These are phyloP conservation scores for Psilocybe sp. DNA, from an alignment of 768 basidiomycete species.

Conservation along the genomic window DNA sequence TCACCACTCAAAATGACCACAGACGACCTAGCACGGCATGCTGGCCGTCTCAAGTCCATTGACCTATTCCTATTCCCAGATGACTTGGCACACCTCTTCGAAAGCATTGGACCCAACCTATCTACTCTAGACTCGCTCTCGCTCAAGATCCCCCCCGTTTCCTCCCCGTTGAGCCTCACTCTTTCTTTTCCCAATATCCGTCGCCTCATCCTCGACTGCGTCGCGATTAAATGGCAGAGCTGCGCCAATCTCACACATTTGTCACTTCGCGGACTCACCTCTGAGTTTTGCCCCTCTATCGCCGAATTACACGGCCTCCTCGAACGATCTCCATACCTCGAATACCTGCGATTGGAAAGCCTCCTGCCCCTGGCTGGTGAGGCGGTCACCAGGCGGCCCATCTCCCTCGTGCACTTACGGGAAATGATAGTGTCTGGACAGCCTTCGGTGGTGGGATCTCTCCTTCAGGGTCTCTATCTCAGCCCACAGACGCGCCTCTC, in stretches of 20 bases:
- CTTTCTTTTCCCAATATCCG: constrained; percentile 28
- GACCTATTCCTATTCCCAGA: constrained; percentile 34
- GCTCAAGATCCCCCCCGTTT: constrained; percentile 30
- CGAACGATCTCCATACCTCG: constrained; percentile 28
- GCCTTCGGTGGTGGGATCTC: constrained; percentile 20
- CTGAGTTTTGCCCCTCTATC: constrained; percentile 30
- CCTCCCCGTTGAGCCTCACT: constrained; percentile 17
- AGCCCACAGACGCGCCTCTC: constrained; percentile 24
- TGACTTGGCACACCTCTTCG: constrained; percentile 30
- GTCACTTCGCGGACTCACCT: constrained; percentile 28
- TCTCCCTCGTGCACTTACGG: constrained; percentile 22
- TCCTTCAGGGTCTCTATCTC: constrained; percentile 23
- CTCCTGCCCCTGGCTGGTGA: constrained; percentile 20
- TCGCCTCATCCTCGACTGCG: constrained; percentile 30
- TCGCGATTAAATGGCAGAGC: constrained; percentile 32
- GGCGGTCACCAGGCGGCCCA: constrained; percentile 1
- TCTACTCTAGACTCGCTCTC: constrained; percentile 29
- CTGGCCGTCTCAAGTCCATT: constrained; percentile 29
- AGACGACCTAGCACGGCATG: constrained; percentile 24
- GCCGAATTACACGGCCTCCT: constrained; percentile 31
- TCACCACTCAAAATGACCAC: constrained; percentile 24
- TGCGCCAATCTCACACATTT: constrained; percentile 31
- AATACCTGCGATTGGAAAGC: constrained; percentile 29
- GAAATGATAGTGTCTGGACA: constrained; percentile 28
- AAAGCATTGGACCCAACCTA: constrained; percentile 21